Base-by-base conservation (phyloP, 805 yeast species). In the Saccharomycopsis sp. region DNA sequence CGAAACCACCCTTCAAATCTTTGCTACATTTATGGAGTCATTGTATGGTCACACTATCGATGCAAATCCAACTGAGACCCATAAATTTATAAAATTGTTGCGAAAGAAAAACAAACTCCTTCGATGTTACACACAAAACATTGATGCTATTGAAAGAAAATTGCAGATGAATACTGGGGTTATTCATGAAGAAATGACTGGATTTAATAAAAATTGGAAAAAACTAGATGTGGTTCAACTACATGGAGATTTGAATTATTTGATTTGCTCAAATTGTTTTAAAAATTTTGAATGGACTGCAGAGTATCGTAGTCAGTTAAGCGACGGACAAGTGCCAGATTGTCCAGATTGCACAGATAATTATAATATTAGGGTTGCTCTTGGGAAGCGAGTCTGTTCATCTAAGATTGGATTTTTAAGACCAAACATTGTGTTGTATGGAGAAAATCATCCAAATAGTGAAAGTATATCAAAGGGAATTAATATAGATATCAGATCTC, bases 61-160 rank as follows among this genome's bases (percentile, higher is more conserved):
- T 16, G 96, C 96, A 8, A 64, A 66, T 45, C 93, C 97, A 1
- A 90, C 98, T 0, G 78, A 74, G 53, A 85, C 95, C 1, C 97
- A 90, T 61, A 67, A 70, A 50, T 85, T 90, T 56, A 79, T 90
- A 34, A 71, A 69, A 44, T 70, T 67, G 35, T 61, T 81, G 44
- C 77, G 75, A 55, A 78, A 72, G 44, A 75, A 75, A 58, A 77
- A 73, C 49, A 82, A 81, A 61, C 70, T 89, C 37, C 60, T 88
- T 40, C 68, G 95, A 47, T 87, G 97, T 63, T 90, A 90, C 60
- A 90, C 97, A 1, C 97, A 93, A 58, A 90, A 90, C 59, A 90
- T 90, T 48, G 98, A 90, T 61, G 89, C 95, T 0, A 66, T 90
- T 28, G 97, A 90, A 58, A 65, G 77, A 40, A 65, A 68, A 38